Evolutionary conservation across 768 basidiomycete species (phyloP).

Genomic region (Paxillus involutus): DNA sequence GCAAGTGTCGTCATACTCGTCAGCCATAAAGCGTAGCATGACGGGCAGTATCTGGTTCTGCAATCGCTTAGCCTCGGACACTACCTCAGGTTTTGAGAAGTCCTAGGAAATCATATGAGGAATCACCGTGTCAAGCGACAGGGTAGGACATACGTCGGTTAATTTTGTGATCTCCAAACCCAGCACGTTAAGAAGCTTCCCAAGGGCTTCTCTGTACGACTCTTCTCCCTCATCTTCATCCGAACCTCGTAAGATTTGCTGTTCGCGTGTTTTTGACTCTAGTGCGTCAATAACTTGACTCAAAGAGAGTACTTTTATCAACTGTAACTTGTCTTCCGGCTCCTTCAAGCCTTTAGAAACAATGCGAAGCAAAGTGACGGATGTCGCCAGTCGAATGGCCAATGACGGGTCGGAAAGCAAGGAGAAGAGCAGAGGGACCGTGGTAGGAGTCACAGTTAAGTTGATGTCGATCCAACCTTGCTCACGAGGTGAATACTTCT

Average conservation of each 20-base stretch:
- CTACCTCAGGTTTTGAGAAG: slow-evolving; percentile 54
- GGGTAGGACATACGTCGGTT: slow-evolving; percentile 54
- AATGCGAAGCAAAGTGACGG: slow-evolving; percentile 76
- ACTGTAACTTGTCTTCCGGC: slow-evolving; percentile 82
- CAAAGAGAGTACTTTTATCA: slow-evolving; percentile 87
- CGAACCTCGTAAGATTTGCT: slow-evolving; percentile 64
- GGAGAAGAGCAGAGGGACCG: slow-evolving; percentile 81
- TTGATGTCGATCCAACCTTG: slow-evolving; percentile 98
- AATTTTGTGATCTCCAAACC: slow-evolving; percentile 85
- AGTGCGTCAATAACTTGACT: slow-evolving; percentile 79
- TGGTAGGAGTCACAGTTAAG: slow-evolving; percentile 87
- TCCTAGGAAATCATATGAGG: slow-evolving; percentile 44
- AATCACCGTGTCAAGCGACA: background rate
- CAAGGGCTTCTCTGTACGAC: slow-evolving; percentile 86
- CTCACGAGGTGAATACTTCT: slow-evolving; percentile 2
- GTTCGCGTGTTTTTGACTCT: slow-evolving; percentile 69
- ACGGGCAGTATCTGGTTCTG: slow-evolving; percentile 73
- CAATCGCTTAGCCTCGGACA: slow-evolving; percentile 61
- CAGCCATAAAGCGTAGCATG: slow-evolving; percentile 85
- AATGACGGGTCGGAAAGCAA: slow-evolving; percentile 77
- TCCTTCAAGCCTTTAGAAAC: slow-evolving; percentile 94
- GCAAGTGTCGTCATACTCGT: slow-evolving; percentile 87
- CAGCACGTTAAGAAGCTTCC: slow-evolving; percentile 75
- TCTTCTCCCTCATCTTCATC: slow-evolving; percentile 86
- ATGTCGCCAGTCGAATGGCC: slow-evolving; percentile 81